Conservation (phyloP, 805 yeast genomes). For the Lipomyces kockii region DNA sequence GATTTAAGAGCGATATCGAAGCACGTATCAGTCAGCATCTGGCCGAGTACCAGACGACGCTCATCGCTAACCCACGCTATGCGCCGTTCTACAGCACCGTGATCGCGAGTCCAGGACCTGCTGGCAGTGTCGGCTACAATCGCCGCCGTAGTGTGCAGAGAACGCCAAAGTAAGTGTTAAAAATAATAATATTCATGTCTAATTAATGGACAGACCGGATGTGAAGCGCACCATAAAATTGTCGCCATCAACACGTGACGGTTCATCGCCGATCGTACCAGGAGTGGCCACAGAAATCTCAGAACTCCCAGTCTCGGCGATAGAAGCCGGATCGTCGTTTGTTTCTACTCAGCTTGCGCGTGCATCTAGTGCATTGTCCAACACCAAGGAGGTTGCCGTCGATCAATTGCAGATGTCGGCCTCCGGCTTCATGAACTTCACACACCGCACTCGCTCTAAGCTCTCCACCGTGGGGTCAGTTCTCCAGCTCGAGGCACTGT, state of each 20-base stretch:
- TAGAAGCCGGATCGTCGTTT: constrained; percentile 3
- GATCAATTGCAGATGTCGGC: background rate
- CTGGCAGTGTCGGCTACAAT: constrained; percentile 14
- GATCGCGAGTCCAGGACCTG: constrained; percentile 25
- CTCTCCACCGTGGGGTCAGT: constrained; percentile 24
- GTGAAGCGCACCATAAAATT: constrained; percentile 5
- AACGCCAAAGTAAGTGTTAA: constrained; percentile 32
- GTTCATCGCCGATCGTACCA: background rate
- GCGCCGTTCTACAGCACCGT: constrained; percentile 31
- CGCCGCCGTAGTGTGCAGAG: constrained; percentile 27
- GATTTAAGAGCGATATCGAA: constrained; percentile 43
- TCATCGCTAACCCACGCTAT: constrained; percentile 36
- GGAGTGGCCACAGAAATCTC: background rate
- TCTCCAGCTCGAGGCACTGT: constrained; percentile 1
- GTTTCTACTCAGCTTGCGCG: constrained; percentile 3
- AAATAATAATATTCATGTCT: background rate
- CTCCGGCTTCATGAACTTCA: constrained; percentile 2
- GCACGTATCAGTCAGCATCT: constrained; percentile 39
- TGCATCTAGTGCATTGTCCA: background rate
- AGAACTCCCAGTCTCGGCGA: background rate
- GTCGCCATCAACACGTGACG: background rate
- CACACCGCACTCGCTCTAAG: constrained; percentile 19
- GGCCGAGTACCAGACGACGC: constrained; percentile 28
- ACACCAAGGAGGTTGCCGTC: background rate
- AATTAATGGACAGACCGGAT: background rate